Conservation (phyloP, 1,284 basidiomycete species). For the Exobasidium rhododendri region DNA sequence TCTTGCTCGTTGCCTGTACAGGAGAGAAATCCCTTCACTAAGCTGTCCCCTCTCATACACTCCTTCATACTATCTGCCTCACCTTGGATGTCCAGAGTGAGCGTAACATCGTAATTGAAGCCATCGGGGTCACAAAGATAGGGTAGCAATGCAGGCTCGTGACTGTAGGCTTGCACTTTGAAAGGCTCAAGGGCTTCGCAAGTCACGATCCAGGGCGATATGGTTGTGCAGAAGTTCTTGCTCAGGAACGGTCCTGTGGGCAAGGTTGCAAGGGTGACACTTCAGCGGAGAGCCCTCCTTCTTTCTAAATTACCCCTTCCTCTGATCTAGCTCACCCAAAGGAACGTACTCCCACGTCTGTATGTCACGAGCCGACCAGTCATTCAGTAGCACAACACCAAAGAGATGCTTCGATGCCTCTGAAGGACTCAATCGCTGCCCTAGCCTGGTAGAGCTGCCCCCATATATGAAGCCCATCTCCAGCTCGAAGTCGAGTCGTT, state of each 20-base stretch:
- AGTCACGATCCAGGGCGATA: conserved; percentile 30
- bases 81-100: conserved; percentile 19
- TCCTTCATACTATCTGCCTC: too few species aligned
- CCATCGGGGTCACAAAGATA: conserved; percentile 23
- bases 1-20: background rate
- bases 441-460: conserved; percentile 22
- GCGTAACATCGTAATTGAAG: conserved; percentile 24
- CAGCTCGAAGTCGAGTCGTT: conserved; percentile 38
- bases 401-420: conserved; percentile 30
- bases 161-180: conserved; percentile 17
- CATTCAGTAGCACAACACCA: conserved; percentile 39
- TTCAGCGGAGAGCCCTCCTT: too few species aligned
- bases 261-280: background rate
- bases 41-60: too few species aligned
- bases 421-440: conserved; percentile 20
- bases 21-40: too few species aligned
- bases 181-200: conserved; percentile 25
- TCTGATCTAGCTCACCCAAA: conserved; percentile 27
- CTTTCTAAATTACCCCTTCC: too few species aligned
- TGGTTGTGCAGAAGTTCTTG: conserved; percentile 35
- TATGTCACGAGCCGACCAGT: conserved; percentile 38
- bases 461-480: conserved; percentile 35
- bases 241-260: conserved; percentile 10
- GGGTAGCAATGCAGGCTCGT: conserved; percentile 21
- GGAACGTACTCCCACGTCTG: conserved; percentile 35